A percentile compares a stretch with the other conserved stretches of the same genome.
phyloP scores from a whole-genome alignment of 352 stramenopile genomes.

The Hyaloperonospora arabidopsidis region DNA sequence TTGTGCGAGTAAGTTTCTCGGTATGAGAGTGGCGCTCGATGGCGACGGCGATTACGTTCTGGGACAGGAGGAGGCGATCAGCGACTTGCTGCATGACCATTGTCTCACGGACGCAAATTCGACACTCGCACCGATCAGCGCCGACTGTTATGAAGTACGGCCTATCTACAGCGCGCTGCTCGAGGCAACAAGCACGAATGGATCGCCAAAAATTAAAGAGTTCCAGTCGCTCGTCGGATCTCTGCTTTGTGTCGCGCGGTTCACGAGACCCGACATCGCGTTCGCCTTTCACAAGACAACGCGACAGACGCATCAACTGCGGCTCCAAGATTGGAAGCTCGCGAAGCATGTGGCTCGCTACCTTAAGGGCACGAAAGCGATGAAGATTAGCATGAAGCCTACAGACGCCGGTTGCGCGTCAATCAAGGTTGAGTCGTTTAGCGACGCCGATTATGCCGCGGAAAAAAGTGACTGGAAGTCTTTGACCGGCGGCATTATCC shows the following conservation, averaged over 20 bases:
- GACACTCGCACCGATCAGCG: background rate
- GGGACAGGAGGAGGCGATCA: background rate
- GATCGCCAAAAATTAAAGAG: background rate
- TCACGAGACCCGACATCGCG: background rate
- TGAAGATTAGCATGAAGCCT: background rate
- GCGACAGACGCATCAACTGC: background rate
- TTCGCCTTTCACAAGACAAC: background rate
- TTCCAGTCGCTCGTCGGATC: background rate
- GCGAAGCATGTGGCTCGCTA: constrained; percentile 6
- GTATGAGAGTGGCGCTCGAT: background rate
- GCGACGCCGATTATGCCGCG: background rate
- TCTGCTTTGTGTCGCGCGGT: background rate
- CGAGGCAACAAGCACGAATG: background rate
- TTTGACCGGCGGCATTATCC: background rate
- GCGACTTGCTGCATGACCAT: background rate
- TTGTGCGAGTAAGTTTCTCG: too few species aligned
- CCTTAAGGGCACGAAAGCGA: too few species aligned
- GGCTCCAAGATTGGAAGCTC: constrained; percentile 4
- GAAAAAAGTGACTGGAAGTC: background rate
- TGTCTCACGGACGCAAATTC: background rate
- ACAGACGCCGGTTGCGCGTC: too few species aligned
- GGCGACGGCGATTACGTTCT: background rate
- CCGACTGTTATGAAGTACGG: background rate
- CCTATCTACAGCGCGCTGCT: background rate
- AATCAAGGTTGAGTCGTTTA: background rate